Evolutionary conservation across 352 stramenopile genomes (phyloP).

Genomic region (Phytophthora boehmeriae): DNA sequence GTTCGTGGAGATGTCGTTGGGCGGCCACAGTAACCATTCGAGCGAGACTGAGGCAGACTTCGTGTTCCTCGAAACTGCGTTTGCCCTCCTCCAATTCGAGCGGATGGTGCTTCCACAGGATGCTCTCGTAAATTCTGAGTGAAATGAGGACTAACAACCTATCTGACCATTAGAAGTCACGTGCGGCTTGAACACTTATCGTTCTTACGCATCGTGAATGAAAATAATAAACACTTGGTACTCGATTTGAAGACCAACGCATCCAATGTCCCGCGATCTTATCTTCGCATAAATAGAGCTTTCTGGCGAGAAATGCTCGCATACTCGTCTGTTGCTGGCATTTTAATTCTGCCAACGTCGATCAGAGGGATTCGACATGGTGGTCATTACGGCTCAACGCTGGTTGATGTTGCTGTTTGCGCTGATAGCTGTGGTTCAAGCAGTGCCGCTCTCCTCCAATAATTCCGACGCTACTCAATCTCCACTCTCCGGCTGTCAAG

Average conservation of each 20-base stretch:
- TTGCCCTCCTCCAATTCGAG: conserved; percentile 40
- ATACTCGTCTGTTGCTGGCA: background rate
- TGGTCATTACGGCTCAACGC: conserved; percentile 38
- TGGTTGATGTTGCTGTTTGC: conserved; percentile 25
- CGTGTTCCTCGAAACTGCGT: conserved; percentile 29
- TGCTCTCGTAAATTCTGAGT: conserved; percentile 8
- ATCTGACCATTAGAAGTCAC: too few relatives aligned
- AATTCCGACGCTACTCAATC: conserved; percentile 15
- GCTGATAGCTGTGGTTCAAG: conserved; percentile 3
- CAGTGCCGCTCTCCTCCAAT: conserved; percentile 8
- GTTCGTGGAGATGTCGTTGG: conserved; percentile 39
- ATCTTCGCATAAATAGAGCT: conserved; percentile 15
- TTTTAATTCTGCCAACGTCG: conserved; percentile 1
- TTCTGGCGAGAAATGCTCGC: conserved; percentile 15
- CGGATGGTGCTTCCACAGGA: conserved; percentile 30
- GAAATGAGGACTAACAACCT: too few relatives aligned
- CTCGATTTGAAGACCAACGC: too few relatives aligned
- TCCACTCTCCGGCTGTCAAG: conserved; percentile 33
- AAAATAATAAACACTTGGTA: too few relatives aligned
- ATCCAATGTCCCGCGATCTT: conserved; percentile 1
- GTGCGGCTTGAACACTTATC: too few relatives aligned
- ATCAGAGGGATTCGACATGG: conserved; percentile 8
- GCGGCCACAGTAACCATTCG: conserved; percentile 18
- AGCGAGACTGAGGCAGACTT: conserved; percentile 32
- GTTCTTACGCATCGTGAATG: too few relatives aligned